Conservation (phyloP, 176 grass and related monocot genomes). For the Guadua angustifolia region DNA sequence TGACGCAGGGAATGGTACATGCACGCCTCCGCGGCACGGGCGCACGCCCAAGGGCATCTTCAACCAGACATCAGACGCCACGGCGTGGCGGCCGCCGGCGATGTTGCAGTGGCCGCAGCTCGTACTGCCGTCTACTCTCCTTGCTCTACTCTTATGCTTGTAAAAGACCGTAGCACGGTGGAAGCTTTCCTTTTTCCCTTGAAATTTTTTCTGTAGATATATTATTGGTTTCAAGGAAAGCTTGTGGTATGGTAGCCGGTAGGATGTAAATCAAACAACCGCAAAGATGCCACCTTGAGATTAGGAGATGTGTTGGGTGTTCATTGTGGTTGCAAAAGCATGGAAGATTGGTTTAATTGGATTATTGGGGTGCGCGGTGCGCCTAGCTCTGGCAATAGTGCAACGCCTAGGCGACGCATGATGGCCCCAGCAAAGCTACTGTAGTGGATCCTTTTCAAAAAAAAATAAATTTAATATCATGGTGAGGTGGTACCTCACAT, state of each 20-base stretch:
- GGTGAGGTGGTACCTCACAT: too few species aligned
- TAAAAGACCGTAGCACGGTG: too few species aligned
- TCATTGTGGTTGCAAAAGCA: background rate
- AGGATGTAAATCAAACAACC: background rate
- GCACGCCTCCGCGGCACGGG: constrained; percentile 26
- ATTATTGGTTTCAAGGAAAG: background rate
- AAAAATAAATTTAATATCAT: too few species aligned
- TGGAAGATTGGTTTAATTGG: background rate
- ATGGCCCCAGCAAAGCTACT: too few species aligned
- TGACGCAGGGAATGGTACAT: constrained; percentile 46
- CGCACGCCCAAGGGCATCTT: constrained; percentile 53
- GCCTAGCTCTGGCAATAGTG: too few species aligned
- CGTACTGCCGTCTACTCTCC: background rate
- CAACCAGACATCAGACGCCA: constrained; percentile 36
- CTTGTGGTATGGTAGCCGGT: background rate
- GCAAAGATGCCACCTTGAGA: background rate
- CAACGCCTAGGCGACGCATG: too few species aligned
- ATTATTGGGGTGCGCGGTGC: too few species aligned
- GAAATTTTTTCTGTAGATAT: background rate
- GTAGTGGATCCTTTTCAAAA: too few species aligned
- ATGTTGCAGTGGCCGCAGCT: constrained; percentile 27
- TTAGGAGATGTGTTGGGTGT: background rate
- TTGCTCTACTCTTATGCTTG: constrained; percentile 17
- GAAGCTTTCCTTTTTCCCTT: background rate
- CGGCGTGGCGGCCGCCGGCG: constrained; percentile 18